These are phyloP conservation scores for Porogramme epimiltina DNA, from an alignment of 1,284 basidiomycete species.

Conservation along the genomic window DNA sequence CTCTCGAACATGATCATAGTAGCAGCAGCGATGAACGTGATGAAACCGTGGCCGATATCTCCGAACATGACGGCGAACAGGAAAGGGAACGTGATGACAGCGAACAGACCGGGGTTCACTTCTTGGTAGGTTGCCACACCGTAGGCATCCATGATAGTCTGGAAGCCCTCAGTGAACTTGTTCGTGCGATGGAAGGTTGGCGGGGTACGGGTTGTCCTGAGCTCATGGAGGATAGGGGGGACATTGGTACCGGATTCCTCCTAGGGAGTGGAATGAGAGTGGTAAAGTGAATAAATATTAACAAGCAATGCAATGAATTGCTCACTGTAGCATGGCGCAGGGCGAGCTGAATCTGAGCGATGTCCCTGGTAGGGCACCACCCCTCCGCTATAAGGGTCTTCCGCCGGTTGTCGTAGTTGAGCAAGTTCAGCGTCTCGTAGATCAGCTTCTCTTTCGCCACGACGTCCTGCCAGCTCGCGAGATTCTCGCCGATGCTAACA, in stretches of 20 bases:
- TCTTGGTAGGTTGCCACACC: conserved; percentile 96
- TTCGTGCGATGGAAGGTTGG: conserved; percentile 96
- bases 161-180: conserved; percentile 97
- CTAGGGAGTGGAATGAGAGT: conserved; percentile 39
- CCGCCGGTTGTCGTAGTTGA: conserved; percentile 91
- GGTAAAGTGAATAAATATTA: not conserved
- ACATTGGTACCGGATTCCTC: conserved; percentile 94
- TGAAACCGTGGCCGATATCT: conserved; percentile 94
- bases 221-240: conserved; percentile 90
- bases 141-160: conserved; percentile 98
- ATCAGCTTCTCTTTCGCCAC: conserved; percentile 96
- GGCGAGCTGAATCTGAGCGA: conserved; percentile 85
- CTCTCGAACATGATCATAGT: conserved; percentile 89
- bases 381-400: conserved; percentile 98
- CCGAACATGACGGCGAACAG: conserved; percentile 99
- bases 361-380: conserved; percentile 95
- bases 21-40: conserved; percentile 79
- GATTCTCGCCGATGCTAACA: conserved; percentile 81
- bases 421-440: conserved; percentile 92
- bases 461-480: conserved; percentile 93
- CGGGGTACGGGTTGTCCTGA: conserved; percentile 89
- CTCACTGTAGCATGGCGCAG: conserved; percentile 89
- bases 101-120: conserved; percentile 95
- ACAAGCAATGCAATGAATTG: conserved; percentile 18
- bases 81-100: conserved; percentile 96